Conservation (phyloP, 2,329 filamentous ascomycete species). For the Furcasterigmium sp. region DNA sequence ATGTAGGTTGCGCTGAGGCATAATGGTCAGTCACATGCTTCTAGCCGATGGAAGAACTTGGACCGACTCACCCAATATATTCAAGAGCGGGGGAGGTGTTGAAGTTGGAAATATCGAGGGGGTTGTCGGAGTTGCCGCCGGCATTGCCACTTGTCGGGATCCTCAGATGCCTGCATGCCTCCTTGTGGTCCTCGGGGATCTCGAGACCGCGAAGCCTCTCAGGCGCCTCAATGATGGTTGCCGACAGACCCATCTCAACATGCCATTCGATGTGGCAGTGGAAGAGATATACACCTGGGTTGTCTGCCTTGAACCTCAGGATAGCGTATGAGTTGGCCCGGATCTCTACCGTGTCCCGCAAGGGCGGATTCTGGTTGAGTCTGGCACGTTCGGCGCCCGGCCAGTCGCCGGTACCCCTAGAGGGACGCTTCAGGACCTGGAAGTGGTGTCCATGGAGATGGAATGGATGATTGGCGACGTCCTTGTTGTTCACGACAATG, state of each 20-base stretch:
- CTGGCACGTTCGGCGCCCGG: constrained; percentile 19
- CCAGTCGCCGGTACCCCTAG: constrained; percentile 29
- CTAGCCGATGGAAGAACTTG: too few species aligned
- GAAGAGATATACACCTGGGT: constrained; percentile 51
- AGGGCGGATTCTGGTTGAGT: constrained; percentile 21
- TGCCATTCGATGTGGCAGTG: constrained; percentile 61
- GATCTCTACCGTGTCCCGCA: constrained; percentile 32
- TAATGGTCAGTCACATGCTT: too few species aligned
- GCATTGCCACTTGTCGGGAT: constrained; percentile 58
- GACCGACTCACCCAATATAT: constrained; percentile 35
- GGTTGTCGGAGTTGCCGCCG: constrained; percentile 55
- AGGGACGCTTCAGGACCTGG: constrained; percentile 40
- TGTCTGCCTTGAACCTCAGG: constrained; percentile 44
- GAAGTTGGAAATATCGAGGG: constrained; percentile 47
- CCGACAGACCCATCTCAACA: constrained; percentile 51
- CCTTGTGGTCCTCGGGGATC: constrained; percentile 55
- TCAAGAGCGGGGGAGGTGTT: constrained; percentile 43
- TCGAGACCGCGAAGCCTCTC: constrained; percentile 47
- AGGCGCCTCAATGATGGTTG: constrained; percentile 51
- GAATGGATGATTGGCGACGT: constrained; percentile 43
- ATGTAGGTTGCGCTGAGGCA: not conserved
- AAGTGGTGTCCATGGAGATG: constrained; percentile 53
- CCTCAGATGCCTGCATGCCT: constrained; percentile 35
- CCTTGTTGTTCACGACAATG: constrained; percentile 45
- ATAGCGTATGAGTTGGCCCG: constrained; percentile 40